These are phyloP conservation scores for Ambrosiella beaveri DNA, from an alignment of 2,329 filamentous ascomycete species.

Conservation along the genomic window DNA sequence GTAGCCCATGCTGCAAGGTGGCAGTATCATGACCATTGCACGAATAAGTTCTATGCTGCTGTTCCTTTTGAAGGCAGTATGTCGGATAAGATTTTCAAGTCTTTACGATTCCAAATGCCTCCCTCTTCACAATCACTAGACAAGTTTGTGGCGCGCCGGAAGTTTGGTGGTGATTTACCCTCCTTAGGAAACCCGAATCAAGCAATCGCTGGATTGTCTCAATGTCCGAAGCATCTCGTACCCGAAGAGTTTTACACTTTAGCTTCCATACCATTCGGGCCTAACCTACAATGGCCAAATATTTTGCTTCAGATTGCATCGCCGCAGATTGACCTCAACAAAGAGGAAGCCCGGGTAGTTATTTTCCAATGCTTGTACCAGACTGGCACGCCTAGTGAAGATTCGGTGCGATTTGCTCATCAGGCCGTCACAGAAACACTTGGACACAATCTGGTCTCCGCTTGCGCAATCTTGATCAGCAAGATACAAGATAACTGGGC, in stretches of 20 bases:
- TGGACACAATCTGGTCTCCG: slow-evolving; percentile 19
- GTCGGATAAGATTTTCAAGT: slow-evolving; percentile 5
- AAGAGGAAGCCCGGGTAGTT: slow-evolving; percentile 28
- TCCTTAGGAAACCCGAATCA: slow-evolving; percentile 25
- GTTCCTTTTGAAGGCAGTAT: no score
- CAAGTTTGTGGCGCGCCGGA: slow-evolving; percentile 22
- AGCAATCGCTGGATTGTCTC: slow-evolving; percentile 30
- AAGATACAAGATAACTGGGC: slow-evolving; percentile 35
- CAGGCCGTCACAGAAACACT: slow-evolving; percentile 19
- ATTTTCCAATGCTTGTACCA: slow-evolving; percentile 33
- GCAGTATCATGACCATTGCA: slow-evolving; percentile 21
- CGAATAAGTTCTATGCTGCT: no score
- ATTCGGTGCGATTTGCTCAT: background rate
- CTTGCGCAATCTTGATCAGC: slow-evolving; percentile 17
- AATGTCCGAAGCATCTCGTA: slow-evolving; percentile 30
- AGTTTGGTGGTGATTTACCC: slow-evolving; percentile 12
- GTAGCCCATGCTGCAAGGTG: slow-evolving; percentile 28
- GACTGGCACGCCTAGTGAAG: slow-evolving; percentile 21
- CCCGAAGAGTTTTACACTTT: slow-evolving; percentile 38
- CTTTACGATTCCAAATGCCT: slow-evolving; percentile 22
- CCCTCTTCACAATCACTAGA: slow-evolving; percentile 21
- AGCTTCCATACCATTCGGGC: slow-evolving; percentile 29
- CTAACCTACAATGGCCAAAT: slow-evolving; percentile 36
- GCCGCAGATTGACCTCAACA: slow-evolving; percentile 32
- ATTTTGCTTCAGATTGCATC: slow-evolving; percentile 32